A percentile compares a stretch with the other conserved stretches of the same genome.
Conservation (phyloP, 352 stramenopile genomes). For the Phytophthora ohioensis region DNA sequence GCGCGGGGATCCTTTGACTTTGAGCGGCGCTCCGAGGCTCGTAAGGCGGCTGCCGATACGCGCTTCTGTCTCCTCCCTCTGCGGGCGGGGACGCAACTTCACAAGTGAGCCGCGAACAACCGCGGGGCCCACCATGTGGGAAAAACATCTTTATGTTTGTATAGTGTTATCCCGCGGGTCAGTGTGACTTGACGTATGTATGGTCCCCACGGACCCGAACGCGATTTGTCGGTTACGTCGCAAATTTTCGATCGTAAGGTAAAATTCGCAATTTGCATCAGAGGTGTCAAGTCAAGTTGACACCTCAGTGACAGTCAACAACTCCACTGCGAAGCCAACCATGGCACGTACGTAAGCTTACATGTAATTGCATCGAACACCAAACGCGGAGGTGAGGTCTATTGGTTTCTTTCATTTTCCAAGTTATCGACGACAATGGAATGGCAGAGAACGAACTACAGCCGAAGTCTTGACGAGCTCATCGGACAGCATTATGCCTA, state of each 20-base stretch:
- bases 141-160: too few relatives aligned
- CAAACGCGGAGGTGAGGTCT: slow-evolving; percentile 2
- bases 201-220: too few relatives aligned
- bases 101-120: slow-evolving; percentile 38
- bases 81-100: slow-evolving; percentile 38
- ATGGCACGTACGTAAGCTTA: too few relatives aligned
- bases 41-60: slow-evolving; percentile 16
- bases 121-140: neutral
- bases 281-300: too few relatives aligned
- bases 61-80: slow-evolving; percentile 35
- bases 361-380: too few relatives aligned
- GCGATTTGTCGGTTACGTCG: too few relatives aligned
- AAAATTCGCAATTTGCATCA: too few relatives aligned
- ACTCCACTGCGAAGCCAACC: too few relatives aligned
- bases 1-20: slow-evolving; percentile 12
- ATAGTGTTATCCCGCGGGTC: too few relatives aligned
- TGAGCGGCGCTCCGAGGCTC: slow-evolving; percentile 17
- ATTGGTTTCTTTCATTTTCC: slow-evolving; percentile 33
- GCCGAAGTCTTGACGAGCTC: slow-evolving; percentile 1
- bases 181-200: too few relatives aligned
- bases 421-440: slow-evolving; percentile 24
- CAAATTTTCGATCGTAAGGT: too few relatives aligned
- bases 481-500: slow-evolving; percentile 54
- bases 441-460: neutral
- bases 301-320: too few relatives aligned